A percentile compares a stretch with the other conserved stretches of the same genome.
phyloP scores from a whole-genome alignment of 208 protist species.

The Phytomonas francai region DNA sequence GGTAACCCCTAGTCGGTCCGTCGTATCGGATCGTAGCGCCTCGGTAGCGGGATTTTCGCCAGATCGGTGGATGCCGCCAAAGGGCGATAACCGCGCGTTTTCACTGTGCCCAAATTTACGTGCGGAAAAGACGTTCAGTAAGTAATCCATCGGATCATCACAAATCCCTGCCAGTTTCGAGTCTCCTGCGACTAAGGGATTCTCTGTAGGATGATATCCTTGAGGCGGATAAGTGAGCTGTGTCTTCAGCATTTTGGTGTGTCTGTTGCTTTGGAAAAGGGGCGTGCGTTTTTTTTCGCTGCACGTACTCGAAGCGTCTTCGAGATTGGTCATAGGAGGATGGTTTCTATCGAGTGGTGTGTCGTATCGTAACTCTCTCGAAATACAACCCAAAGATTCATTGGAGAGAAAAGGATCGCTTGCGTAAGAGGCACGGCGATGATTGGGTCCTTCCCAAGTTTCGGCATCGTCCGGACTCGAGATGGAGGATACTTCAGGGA shows the following conservation, averaged over 20 bases:
- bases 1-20: not conserved
- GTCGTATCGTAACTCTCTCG: not conserved
- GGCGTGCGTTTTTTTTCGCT: not conserved
- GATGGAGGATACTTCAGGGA: not conserved
- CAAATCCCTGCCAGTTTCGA: not conserved
- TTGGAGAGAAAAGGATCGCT: not conserved
- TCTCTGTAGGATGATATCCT: not conserved
- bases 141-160: slow-evolving; percentile 21
- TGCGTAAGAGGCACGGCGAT: not conserved
- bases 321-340: not conserved
- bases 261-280: not conserved
- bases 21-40: not conserved
- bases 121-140: slow-evolving; percentile 23
- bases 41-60: not conserved
- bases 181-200: not conserved
- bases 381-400: not conserved
- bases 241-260: not conserved
- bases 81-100: not conserved
- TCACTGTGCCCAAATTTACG: not conserved
- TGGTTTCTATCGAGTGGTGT: not conserved
- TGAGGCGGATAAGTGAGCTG: not conserved
- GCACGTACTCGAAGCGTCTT: not conserved
- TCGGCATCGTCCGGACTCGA: not conserved
- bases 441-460: not conserved
- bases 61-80: not conserved